A percentile compares a stretch with the other conserved stretches of the same genome.
These are phyloP conservation scores for Byssochlamys sp. DNA, from an alignment of 2,329 filamentous ascomycete species.

Conservation along the genomic window DNA sequence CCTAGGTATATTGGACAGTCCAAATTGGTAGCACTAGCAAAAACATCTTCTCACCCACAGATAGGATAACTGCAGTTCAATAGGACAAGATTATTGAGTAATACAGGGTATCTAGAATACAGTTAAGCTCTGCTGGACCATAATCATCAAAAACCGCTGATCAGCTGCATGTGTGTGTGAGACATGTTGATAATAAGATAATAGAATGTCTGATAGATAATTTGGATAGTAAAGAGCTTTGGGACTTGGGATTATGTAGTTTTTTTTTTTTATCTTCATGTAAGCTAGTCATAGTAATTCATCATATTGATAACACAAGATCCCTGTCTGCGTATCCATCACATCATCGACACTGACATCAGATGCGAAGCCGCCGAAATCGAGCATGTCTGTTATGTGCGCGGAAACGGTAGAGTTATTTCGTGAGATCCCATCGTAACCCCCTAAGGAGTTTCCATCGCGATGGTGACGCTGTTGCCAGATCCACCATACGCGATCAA, in stretches of 20 bases:
- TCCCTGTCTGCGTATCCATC: constrained; percentile 11
- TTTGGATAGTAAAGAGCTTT: too few relatives aligned
- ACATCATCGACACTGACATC: constrained; percentile 11
- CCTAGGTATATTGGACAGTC: too few relatives aligned
- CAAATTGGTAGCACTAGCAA: too few relatives aligned
- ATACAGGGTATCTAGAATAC: too few relatives aligned
- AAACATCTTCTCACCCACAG: too few relatives aligned
- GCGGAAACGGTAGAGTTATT: constrained; percentile 3
- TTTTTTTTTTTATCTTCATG: background rate
- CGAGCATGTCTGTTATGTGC: constrained; percentile 9
- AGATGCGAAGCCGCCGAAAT: constrained; percentile 9
- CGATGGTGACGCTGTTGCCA: constrained; percentile 14
- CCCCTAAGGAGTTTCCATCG: constrained; percentile 3
- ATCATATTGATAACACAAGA: constrained; percentile 16
- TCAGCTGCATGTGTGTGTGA: too few relatives aligned
- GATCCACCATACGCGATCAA: constrained; percentile 19
- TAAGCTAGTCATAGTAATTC: background rate
- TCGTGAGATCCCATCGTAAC: constrained; percentile 7
- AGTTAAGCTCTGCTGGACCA: too few relatives aligned
- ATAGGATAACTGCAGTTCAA: too few relatives aligned
- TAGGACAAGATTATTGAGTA: too few relatives aligned
- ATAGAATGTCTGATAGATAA: too few relatives aligned
- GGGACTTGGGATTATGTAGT: background rate
- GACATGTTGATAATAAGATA: too few relatives aligned
- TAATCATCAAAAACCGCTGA: too few relatives aligned